phyloP scores from a whole-genome alignment of 2,329 filamentous ascomycete genomes.

The Trichoderma koningiopsis region DNA sequence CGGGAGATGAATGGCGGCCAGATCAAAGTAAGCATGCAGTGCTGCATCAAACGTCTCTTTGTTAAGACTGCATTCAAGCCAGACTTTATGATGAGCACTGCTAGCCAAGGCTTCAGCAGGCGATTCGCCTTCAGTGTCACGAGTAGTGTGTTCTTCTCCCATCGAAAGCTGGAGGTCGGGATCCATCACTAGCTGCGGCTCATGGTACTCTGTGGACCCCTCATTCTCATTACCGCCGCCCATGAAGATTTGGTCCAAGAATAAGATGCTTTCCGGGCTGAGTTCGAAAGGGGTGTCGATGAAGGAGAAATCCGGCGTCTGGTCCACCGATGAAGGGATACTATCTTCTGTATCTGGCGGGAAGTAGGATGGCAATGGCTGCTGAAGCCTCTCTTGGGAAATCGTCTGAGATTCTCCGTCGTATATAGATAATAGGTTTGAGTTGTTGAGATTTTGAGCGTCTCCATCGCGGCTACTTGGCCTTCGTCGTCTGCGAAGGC shows the following conservation, averaged over 20 bases:
- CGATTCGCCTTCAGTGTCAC: neutral
- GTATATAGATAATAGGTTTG: neutral
- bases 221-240: neutral
- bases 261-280: slow-evolving; percentile 10
- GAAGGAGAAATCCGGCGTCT: slow-evolving; percentile 5
- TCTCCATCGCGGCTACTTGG: neutral
- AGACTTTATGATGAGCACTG: neutral
- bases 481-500: slow-evolving; percentile 11
- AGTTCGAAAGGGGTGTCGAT: slow-evolving; percentile 7
- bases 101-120: neutral
- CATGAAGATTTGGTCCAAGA: slow-evolving; percentile 15
- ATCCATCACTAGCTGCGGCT: neutral
- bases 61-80: neutral
- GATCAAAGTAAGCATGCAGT: slow-evolving; percentile 8
- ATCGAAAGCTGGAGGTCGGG: neutral
- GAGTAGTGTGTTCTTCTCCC: neutral
- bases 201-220: neutral
- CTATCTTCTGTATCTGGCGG: neutral
- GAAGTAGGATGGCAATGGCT: neutral
- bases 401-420: too few species aligned
- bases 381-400: neutral
- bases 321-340: neutral
- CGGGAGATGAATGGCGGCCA: neutral
- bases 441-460: neutral
- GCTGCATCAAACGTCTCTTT: neutral